Evolutionary conservation across 2,329 filamentous ascomycete species (phyloP), one percentile per base, ranked within the genome.

Genomic region (Calonectria montana): DNA sequence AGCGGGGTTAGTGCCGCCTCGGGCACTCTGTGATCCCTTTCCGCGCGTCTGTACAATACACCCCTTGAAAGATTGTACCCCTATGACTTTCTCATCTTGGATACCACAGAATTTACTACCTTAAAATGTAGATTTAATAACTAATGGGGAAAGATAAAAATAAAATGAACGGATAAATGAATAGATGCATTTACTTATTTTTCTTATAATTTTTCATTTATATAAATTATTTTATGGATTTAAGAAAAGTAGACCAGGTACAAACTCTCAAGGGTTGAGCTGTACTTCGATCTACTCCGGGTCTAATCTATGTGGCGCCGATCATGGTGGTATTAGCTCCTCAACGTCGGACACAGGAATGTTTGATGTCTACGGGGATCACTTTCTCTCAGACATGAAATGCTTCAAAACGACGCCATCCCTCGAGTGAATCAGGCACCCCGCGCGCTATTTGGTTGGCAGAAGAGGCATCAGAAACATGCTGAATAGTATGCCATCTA

Each of bases 331-430:
- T 39, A 64, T 43, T 57, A 41, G 29, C 37, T 57, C 21, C 29
- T 71, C 35, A 67, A 71, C 45, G 64, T 67, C 69, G 25, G 29
- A 71, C 64, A 67, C 37, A 63, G 39, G 29, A 47, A n/a, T 13
- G 57, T 67, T 71, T 71, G 64, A 67, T 21, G 39, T 67, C 41
- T 48, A 57, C 47, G 16, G 47, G 35, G 45, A 45, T 39, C 25
- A 55, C 15, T 59, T 35, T 70, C n/a, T n/a, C 39, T 35, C 39
- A 67, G 50, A 71, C 69, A 35, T 25, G 18, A 35, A 59, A 57
- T 39, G 64, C 64, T 27, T 64, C 69, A 67, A 48, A 67, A 55
- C 21, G 25, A 59, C 21, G 53, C 53, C 53, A 37, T 15, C 21
- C 62, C 31, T 27, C 8, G 31, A 25, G 41, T 50, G 23, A n/a